Conservation (phyloP, 495 filamentous ascomycete genomes). For the Talaromyces stipitatus region DNA sequence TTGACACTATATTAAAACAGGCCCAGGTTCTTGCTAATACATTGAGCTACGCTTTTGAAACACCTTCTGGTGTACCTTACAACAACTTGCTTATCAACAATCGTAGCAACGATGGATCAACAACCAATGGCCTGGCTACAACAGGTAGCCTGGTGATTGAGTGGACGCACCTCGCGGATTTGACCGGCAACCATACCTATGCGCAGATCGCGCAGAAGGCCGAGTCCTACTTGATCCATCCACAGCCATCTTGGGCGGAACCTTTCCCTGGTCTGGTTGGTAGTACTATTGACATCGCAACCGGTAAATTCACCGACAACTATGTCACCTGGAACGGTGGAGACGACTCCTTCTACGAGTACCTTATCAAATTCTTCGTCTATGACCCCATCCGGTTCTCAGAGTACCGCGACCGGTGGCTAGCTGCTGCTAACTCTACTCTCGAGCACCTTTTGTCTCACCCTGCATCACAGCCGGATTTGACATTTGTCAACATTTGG, state of each 20-base stretch:
- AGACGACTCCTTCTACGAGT: slow-evolving; percentile 83
- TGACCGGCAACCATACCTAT: slow-evolving; percentile 62
- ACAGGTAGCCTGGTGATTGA: slow-evolving; percentile 73
- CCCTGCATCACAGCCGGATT: slow-evolving; percentile 57
- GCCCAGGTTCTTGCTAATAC: slow-evolving; percentile 61
- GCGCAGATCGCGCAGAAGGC: slow-evolving; percentile 58
- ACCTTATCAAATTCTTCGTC: slow-evolving; percentile 88
- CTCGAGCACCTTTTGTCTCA: slow-evolving; percentile 68
- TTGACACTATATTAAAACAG: slow-evolving; percentile 55
- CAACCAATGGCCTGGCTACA: slow-evolving; percentile 61
- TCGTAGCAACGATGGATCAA: slow-evolving; percentile 36
- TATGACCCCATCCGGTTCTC: slow-evolving; percentile 63
- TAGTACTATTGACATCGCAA: slow-evolving; percentile 53
- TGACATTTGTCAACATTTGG: slow-evolving; percentile 69
- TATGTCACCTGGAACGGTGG: slow-evolving; percentile 74
- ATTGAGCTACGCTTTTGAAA: slow-evolving; percentile 72
- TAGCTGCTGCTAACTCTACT: slow-evolving; percentile 67
- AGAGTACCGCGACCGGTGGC: slow-evolving; percentile 65
- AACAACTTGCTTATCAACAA: slow-evolving; percentile 60
- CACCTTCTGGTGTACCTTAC: slow-evolving; percentile 65
- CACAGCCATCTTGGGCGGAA: slow-evolving; percentile 51
- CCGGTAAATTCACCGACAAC: slow-evolving; percentile 60
- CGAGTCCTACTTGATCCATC: slow-evolving; percentile 64
- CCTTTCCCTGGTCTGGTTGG: slow-evolving; percentile 77
- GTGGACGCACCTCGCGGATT: slow-evolving; percentile 76